phyloP scores from a whole-genome alignment of 2,329 filamentous ascomycete species.

The Cladorrhinum sp. region DNA sequence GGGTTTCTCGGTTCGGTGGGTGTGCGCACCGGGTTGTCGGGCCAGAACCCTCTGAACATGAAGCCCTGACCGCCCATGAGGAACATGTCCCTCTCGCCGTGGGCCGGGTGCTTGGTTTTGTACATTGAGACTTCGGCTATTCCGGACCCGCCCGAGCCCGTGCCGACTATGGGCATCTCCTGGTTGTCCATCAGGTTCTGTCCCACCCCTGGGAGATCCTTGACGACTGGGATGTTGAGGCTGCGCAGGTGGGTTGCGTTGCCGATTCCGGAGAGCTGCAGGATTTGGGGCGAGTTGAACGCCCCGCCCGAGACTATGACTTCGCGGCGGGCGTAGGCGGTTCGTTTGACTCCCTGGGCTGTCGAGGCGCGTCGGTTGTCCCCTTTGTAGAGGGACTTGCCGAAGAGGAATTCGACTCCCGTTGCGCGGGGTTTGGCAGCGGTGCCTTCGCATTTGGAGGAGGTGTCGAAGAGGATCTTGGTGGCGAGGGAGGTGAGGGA shows the following conservation, averaged over 20 bases:
- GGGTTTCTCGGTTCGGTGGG: conserved; percentile 31
- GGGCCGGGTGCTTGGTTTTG: conserved; percentile 32
- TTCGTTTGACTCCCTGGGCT: conserved; percentile 30
- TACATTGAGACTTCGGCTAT: conserved; percentile 28
- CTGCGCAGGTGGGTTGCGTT: conserved; percentile 39
- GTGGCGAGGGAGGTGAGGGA: conserved; percentile 34
- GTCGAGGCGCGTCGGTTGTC: conserved; percentile 32
- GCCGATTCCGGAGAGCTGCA: conserved; percentile 51
- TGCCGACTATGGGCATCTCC: conserved; percentile 36
- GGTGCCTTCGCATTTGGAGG: conserved; percentile 26
- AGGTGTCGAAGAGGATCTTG: conserved; percentile 37
- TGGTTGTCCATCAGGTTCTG: conserved; percentile 48
- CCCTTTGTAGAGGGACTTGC: conserved; percentile 35
- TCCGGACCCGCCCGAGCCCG: conserved; percentile 22
- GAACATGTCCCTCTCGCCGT: conserved; percentile 49
- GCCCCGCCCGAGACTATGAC: conserved; percentile 49
- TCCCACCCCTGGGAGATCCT: conserved; percentile 48
- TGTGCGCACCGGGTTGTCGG: conserved; percentile 33
- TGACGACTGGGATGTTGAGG: conserved; percentile 44
- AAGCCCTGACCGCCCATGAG: conserved; percentile 50
- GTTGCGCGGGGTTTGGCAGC: conserved; percentile 29
- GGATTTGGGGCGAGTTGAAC: conserved; percentile 50
- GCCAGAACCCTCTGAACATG: conserved; percentile 54
- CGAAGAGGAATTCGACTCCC: conserved; percentile 34
- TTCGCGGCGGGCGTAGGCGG: conserved; percentile 36